A percentile compares a stretch with the other conserved stretches of the same genome.
phyloP scores from a whole-genome alignment of 2,329 filamentous ascomycete species.

The Xylaria sp. region DNA sequence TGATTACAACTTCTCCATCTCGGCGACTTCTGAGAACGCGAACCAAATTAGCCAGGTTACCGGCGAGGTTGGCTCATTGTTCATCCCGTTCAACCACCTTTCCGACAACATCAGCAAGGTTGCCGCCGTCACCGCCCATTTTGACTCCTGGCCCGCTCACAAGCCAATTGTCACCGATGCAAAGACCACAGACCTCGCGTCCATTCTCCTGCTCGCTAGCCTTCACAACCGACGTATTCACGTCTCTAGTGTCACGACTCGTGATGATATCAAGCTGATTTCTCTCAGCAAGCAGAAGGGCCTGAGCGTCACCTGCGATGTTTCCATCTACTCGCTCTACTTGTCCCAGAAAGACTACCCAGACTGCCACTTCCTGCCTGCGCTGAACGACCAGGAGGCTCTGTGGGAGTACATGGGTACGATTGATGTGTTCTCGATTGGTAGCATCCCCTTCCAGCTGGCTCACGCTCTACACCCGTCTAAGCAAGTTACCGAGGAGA shows the following conservation, averaged over 20 bases:
- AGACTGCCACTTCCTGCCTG: slow-evolving; percentile 60
- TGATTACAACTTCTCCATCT: slow-evolving; percentile 76
- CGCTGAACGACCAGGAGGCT: slow-evolving; percentile 61
- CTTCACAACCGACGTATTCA: slow-evolving; percentile 74
- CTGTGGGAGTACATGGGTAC: slow-evolving; percentile 68
- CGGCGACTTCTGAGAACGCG: slow-evolving; percentile 66
- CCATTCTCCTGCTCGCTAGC: slow-evolving; percentile 70
- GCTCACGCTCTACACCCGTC: slow-evolving; percentile 45
- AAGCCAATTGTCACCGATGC: slow-evolving; percentile 80
- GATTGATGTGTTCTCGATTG: slow-evolving; percentile 75
- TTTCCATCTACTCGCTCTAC: slow-evolving; percentile 75
- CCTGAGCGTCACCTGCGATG: slow-evolving; percentile 76
- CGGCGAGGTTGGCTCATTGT: slow-evolving; percentile 70
- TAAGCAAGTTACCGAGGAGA: slow-evolving; percentile 41
- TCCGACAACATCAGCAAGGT: slow-evolving; percentile 82
- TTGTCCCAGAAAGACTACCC: slow-evolving; percentile 67
- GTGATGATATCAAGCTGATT: slow-evolving; percentile 73
- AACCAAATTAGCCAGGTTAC: slow-evolving; percentile 69
- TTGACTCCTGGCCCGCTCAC: slow-evolving; percentile 68
- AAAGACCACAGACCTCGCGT: slow-evolving; percentile 75
- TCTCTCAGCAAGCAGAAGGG: slow-evolving; percentile 75
- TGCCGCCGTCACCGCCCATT: slow-evolving; percentile 71
- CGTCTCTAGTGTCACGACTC: slow-evolving; percentile 74
- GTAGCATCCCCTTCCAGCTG: slow-evolving; percentile 72
- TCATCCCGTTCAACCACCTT: slow-evolving; percentile 77